A percentile compares a stretch with the other conserved stretches of the same genome.
These are phyloP conservation scores for Nemania sp. DNA, from an alignment of 2,329 filamentous ascomycete species.

Conservation along the genomic window DNA sequence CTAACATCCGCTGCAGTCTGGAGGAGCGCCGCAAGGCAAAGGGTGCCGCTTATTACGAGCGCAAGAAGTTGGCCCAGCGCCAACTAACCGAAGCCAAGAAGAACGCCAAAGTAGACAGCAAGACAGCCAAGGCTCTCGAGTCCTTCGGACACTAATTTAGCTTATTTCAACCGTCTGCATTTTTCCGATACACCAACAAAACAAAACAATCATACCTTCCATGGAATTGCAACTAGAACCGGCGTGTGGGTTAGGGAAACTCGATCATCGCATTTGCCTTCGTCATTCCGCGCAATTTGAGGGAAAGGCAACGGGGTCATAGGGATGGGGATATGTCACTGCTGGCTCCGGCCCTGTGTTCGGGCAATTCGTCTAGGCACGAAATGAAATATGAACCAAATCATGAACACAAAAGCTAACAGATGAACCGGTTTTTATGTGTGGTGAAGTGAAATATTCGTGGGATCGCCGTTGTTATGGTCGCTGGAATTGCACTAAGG, in stretches of 20 bases:
- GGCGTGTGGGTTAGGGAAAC: slow-evolving; percentile 43
- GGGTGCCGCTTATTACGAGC: slow-evolving; percentile 98
- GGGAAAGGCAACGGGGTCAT: slow-evolving; percentile 39
- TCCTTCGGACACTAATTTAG: slow-evolving; percentile 81
- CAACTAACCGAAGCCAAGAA: slow-evolving; percentile 92
- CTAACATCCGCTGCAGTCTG: slow-evolving; percentile 64
- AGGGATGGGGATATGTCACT: slow-evolving; percentile 36
- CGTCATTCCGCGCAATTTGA: slow-evolving; percentile 39
- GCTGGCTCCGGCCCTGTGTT: slow-evolving; percentile 41
- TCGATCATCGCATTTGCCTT: slow-evolving; percentile 41
- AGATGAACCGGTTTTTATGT: slow-evolving; percentile 14
- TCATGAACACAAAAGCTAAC: slow-evolving; percentile 24
- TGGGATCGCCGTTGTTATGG: slow-evolving; percentile 3
- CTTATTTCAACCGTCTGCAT: slow-evolving; percentile 37
- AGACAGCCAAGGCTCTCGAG: slow-evolving; percentile 87
- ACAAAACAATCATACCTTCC: slow-evolving; percentile 36
- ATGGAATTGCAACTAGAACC: slow-evolving; percentile 42
- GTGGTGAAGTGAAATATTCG: slow-evolving; percentile 16
- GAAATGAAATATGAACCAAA: slow-evolving; percentile 44
- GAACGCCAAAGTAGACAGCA: slow-evolving; percentile 82
- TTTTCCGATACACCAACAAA: slow-evolving; percentile 37
- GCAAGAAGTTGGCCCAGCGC: slow-evolving; percentile 95
- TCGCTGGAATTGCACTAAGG: not conserved
- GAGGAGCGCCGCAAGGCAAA: slow-evolving; percentile 99
- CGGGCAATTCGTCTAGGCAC: slow-evolving; percentile 41